These are phyloP conservation scores for Magnusiomyces starmeri DNA, from an alignment of 1,139 yeast species.

Conservation along the genomic window DNA sequence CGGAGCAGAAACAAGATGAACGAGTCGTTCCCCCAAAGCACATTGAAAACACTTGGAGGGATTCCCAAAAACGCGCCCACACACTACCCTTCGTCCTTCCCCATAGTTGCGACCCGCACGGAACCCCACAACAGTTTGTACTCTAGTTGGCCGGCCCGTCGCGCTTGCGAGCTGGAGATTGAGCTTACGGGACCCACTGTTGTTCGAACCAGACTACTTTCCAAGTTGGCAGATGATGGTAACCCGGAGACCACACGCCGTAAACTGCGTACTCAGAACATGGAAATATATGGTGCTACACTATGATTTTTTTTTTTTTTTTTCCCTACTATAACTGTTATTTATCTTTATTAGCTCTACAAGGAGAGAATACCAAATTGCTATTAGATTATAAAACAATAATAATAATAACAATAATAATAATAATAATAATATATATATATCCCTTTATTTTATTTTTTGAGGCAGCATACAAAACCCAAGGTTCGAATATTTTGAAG, in stretches of 20 bases:
- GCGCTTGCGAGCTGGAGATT: slow-evolving; percentile 28
- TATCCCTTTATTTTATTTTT: too few relatives aligned
- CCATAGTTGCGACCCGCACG: slow-evolving; percentile 3
- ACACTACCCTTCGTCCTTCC: slow-evolving; percentile 8
- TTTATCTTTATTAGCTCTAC: too few relatives aligned
- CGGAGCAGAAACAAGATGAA: not conserved
- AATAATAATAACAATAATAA: too few relatives aligned
- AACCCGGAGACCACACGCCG: slow-evolving; percentile 18
- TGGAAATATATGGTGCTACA: too few relatives aligned
- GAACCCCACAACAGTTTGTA: not conserved
- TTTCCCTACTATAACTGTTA: too few relatives aligned
- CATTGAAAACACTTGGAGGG: not conserved
- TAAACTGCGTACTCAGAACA: not conserved
- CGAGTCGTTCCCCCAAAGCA: not conserved
- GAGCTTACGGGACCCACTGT: slow-evolving; percentile 34
- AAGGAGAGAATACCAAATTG: too few relatives aligned
- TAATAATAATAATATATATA: too few relatives aligned
- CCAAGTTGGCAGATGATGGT: slow-evolving; percentile 22
- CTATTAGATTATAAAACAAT: too few relatives aligned
- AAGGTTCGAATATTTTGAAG: too few relatives aligned
- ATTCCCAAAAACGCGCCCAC: slow-evolving; percentile 2
- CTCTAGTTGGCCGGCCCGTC: slow-evolving; percentile 4
- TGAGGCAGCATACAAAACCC: too few relatives aligned
- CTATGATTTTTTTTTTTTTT: too few relatives aligned
- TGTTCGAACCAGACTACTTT: slow-evolving; percentile 21